Conservation (phyloP, 495 filamentous ascomycete genomes). For the Thermochaetoides thermophila region DNA sequence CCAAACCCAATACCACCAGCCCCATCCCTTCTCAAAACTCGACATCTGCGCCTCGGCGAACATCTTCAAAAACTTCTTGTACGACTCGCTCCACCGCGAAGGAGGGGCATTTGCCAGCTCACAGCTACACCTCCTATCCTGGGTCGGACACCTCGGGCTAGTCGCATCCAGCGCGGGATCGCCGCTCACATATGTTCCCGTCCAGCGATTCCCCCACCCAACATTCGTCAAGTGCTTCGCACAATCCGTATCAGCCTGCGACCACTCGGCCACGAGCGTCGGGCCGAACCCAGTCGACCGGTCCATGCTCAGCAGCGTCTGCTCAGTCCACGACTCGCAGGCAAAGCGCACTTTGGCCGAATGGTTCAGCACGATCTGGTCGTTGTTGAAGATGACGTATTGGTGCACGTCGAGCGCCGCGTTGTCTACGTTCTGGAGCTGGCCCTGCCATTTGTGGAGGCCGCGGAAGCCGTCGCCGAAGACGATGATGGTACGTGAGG, state of each 20-base stretch:
- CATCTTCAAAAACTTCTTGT: conserved; percentile 73
- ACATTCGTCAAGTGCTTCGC: conserved; percentile 79
- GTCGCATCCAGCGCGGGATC: conserved; percentile 40
- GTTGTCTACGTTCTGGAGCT: conserved; percentile 38
- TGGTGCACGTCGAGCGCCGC: conserved; percentile 87
- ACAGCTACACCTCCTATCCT: conserved; percentile 53
- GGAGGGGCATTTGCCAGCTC: conserved; percentile 58
- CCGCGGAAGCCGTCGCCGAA: conserved; percentile 81
- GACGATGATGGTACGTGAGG: conserved; percentile 45
- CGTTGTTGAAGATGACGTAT: conserved; percentile 76
- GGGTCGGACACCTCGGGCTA: conserved; percentile 55
- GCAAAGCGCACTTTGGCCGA: conserved; percentile 66
- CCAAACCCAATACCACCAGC: conserved; percentile 97
- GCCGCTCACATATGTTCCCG: conserved; percentile 52
- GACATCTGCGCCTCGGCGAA: conserved; percentile 95
- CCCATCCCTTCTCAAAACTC: conserved; percentile 78
- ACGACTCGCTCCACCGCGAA: conserved; percentile 47
- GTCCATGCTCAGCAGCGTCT: conserved; percentile 56
- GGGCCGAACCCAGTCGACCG: conserved; percentile 76
- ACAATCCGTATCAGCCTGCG: conserved; percentile 96
- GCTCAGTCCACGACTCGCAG: conserved; percentile 70
- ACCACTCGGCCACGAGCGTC: conserved; percentile 96
- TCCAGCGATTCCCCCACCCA: conserved; percentile 76
- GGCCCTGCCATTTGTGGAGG: conserved; percentile 61
- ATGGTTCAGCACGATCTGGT: conserved; percentile 59